phyloP scores from a whole-genome alignment of 2,329 filamentous ascomycete genomes.

The Paramyrothecium roridum region DNA sequence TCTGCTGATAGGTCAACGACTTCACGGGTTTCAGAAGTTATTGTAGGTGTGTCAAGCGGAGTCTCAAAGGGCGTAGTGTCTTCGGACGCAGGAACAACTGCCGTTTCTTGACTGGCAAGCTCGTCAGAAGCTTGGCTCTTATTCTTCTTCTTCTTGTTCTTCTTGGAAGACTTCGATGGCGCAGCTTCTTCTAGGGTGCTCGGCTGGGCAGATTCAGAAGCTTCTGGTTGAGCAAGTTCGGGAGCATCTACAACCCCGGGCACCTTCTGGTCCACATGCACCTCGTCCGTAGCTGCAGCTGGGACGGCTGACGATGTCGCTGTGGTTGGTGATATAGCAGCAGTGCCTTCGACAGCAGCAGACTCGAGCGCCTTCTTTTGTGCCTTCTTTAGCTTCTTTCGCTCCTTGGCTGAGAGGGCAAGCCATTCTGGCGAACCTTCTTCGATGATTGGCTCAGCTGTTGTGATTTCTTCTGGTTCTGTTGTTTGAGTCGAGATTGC shows the following conservation, averaged over 20 bases:
- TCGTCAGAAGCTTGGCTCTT: conserved; percentile 3
- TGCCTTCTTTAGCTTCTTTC: conserved; percentile 20
- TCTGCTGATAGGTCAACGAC: not conserved
- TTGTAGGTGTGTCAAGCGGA: not conserved
- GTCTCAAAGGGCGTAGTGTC: not conserved
- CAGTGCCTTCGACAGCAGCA: not conserved
- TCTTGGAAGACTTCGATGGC: conserved; percentile 12
- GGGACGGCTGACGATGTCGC: not conserved
- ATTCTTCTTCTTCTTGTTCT: conserved; percentile 16
- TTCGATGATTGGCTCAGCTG: conserved; percentile 4
- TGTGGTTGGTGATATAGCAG: not conserved
- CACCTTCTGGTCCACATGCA: too few relatives aligned
- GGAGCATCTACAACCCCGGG: not conserved
- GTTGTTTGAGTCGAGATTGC: not conserved
- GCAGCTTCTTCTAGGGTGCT: conserved; percentile 2
- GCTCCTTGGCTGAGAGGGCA: conserved; percentile 14
- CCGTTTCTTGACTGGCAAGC: not conserved
- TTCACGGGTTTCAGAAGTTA: not conserved
- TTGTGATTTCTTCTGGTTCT: not conserved
- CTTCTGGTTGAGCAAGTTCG: not conserved
- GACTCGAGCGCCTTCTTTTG: conserved; percentile 11
- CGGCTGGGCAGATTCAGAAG: not conserved
- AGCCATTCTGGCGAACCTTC: conserved; percentile 6
- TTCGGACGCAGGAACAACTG: not conserved
- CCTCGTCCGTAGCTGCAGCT: too few relatives aligned